Conservation (phyloP, 225 moss, liverwort and hornwort species). For the Marchantia paleacea region DNA sequence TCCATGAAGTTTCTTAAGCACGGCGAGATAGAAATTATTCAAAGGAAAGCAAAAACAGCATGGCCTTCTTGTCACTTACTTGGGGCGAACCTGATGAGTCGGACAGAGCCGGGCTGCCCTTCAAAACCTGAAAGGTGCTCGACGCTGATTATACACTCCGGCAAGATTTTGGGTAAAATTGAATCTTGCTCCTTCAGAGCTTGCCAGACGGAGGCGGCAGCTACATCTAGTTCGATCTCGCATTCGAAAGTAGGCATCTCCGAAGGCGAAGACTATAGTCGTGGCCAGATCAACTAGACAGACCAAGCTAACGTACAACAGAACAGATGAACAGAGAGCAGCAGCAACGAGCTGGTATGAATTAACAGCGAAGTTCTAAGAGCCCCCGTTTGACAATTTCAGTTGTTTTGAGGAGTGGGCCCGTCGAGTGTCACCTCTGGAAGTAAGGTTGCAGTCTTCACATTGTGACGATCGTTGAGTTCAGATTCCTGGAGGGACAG, state of each 20-base stretch:
- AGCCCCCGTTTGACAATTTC: not conserved
- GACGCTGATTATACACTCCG: constrained; percentile 12
- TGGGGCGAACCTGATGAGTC: constrained; percentile 21
- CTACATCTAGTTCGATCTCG: constrained; percentile 17
- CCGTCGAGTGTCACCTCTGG: not conserved
- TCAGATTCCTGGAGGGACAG: not conserved
- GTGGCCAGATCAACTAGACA: not conserved
- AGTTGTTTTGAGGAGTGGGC: not conserved
- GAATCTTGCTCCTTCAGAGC: constrained; percentile 21
- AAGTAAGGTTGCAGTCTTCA: not conserved
- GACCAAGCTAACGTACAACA: not conserved
- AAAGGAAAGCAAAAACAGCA: not conserved
- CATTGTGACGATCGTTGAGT: not conserved
- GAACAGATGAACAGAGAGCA: not conserved
- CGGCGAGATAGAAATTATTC: no score
- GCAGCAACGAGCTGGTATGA: not conserved
- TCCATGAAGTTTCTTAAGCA: no score
- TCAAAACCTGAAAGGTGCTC: constrained; percentile 10
- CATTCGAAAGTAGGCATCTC: constrained; percentile 27
- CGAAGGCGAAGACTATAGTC: not conserved
- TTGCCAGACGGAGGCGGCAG: constrained; percentile 15
- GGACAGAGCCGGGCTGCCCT: constrained; percentile 21
- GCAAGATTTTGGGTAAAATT: constrained; percentile 22
- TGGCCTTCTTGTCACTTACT: not conserved
- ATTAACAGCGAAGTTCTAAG: not conserved